Percentiles rank a stretch among this genome's conserved stretches.
Conservation (phyloP, 768 basidiomycete genomes). For the Calocera cornea region DNA sequence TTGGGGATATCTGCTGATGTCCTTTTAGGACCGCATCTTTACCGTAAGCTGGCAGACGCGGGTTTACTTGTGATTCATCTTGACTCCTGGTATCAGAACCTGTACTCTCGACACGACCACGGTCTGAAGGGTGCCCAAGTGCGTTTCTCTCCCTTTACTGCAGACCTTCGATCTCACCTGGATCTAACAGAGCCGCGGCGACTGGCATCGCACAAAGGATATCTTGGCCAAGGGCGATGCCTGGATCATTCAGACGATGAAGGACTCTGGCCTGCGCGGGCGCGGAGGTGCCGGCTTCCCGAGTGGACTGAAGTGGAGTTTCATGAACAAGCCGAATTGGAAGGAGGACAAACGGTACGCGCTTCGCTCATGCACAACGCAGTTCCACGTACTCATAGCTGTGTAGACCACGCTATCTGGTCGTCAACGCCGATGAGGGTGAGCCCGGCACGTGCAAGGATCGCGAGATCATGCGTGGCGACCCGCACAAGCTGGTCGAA, state of each 20-base stretch:
- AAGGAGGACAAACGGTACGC: constrained; percentile 73
- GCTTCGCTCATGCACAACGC: background rate
- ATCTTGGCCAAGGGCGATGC: constrained; percentile 88
- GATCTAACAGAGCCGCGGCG: constrained; percentile 60
- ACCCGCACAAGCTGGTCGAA: constrained; percentile 96
- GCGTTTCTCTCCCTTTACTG: constrained; percentile 17
- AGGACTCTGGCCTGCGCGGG: constrained; percentile 89
- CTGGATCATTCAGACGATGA: constrained; percentile 94
- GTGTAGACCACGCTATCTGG: constrained; percentile 77
- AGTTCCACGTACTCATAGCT: background rate
- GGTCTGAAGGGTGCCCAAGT: constrained; percentile 87
- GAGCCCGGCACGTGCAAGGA: constrained; percentile 99
- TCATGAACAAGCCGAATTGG: constrained; percentile 99
- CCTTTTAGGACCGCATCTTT: constrained; percentile 58
- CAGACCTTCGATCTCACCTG: background rate
- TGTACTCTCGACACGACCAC: constrained; percentile 76
- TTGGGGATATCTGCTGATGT: background rate
- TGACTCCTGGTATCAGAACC: constrained; percentile 32
- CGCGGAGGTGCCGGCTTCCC: constrained; percentile 97
- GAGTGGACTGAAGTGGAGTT: constrained; percentile 91
- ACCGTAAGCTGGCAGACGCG: constrained; percentile 26
- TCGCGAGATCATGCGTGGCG: constrained; percentile 92
- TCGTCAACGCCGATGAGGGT: constrained; percentile 96
- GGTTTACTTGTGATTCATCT: background rate
- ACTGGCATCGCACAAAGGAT: constrained; percentile 98